A percentile compares a stretch with the other conserved stretches of the same genome.
Conservation (phyloP, 192 early-diverging fungal genomes). For the Coemansia sp. region DNA sequence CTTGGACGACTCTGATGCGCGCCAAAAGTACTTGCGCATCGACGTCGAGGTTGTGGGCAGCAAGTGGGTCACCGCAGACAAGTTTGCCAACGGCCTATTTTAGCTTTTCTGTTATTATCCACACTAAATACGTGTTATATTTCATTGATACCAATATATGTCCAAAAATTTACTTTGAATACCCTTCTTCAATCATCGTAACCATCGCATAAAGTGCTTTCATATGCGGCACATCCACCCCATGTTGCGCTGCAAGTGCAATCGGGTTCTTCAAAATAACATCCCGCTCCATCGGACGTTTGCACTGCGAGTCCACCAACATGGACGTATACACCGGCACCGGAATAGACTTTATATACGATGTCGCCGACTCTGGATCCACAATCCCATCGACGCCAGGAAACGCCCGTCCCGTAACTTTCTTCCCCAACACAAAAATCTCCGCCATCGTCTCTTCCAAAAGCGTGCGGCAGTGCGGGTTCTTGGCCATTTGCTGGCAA, state of each 20-base stretch:
- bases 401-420: slow-evolving; percentile 38
- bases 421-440: slow-evolving; percentile 43
- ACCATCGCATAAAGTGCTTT: slow-evolving; percentile 45
- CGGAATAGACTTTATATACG: slow-evolving; percentile 41
- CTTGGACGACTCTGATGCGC: slow-evolving; percentile 3
- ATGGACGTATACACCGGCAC: slow-evolving; percentile 53
- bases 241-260: slow-evolving; percentile 33
- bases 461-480: slow-evolving; percentile 26
- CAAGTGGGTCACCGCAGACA: slow-evolving; percentile 52
- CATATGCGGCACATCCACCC: slow-evolving; percentile 48
- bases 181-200: slow-evolving; percentile 44
- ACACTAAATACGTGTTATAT: neutral
- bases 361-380: slow-evolving; percentile 38
- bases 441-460: slow-evolving; percentile 45
- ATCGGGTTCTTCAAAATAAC: slow-evolving; percentile 53
- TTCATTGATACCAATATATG: neutral
- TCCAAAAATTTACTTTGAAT: slow-evolving; percentile 5
- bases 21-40: slow-evolving; percentile 63
- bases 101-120: slow-evolving; percentile 6
- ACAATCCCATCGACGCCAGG: slow-evolving; percentile 49
- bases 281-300: slow-evolving; percentile 51
- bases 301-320: slow-evolving; percentile 52
- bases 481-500: slow-evolving; percentile 45
- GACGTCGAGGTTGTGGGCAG: slow-evolving; percentile 73
- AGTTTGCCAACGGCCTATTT: slow-evolving; percentile 47